Percentiles rank a stretch among this genome's conserved stretches.
Conservation (phyloP, 106 monocot genomes). For the Phalaenopsis equestris region DNA sequence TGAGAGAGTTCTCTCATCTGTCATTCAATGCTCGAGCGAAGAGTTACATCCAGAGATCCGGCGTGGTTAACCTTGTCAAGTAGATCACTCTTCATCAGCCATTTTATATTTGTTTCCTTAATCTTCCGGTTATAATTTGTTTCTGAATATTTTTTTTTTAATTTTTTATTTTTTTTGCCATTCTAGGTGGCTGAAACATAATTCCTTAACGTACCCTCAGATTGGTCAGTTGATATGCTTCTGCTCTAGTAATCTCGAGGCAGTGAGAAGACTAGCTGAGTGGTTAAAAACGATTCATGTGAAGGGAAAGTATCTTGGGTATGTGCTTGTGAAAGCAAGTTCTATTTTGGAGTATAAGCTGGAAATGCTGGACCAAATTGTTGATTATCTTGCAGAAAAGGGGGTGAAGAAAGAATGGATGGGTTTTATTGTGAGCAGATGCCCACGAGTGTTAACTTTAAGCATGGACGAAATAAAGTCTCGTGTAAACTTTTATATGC, state of each 20-base stretch:
- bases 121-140: background rate
- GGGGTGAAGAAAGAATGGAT: conserved; percentile 85
- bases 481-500: conserved; percentile 68
- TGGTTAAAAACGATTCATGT: conserved; percentile 93
- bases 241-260: conserved; percentile 48
- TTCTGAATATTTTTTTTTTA: too few species aligned
- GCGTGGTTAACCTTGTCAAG: conserved; percentile 75
- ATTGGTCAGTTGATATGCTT: conserved; percentile 78
- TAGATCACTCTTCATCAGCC: conserved; percentile 10
- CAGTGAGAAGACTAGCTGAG: conserved; percentile 38
- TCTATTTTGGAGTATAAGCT: conserved; percentile 34
- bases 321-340: conserved; percentile 57
- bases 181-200: conserved; percentile 97
- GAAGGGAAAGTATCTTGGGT: conserved; percentile 68
- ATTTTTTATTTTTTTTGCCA: background rate
- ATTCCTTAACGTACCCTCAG: conserved; percentile 75
- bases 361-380: conserved; percentile 47
- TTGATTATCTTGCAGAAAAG: conserved; percentile 47
- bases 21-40: conserved; percentile 77
- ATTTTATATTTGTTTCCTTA: background rate
- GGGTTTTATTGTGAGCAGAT: conserved; percentile 73
- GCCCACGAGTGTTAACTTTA: conserved; percentile 63
- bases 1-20: conserved; percentile 52
- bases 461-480: conserved; percentile 53
- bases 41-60: conserved; percentile 55